Conservation (phyloP, 2,329 filamentous ascomycete genomes). For the Diplocarpon mali region DNA sequence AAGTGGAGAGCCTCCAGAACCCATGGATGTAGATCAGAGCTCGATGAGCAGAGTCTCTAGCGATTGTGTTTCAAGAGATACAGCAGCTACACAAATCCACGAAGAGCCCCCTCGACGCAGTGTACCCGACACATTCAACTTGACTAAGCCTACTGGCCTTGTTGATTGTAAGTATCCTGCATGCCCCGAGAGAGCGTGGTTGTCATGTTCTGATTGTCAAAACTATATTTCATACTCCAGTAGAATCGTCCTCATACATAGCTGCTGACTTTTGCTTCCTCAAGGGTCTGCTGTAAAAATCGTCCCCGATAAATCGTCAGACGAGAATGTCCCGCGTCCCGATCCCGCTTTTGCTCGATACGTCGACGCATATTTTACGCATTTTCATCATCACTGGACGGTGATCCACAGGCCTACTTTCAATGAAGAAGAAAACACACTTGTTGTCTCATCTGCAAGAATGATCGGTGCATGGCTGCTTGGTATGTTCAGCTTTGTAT, state of each 20-base stretch:
- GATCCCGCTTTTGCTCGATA: constrained; percentile 13
- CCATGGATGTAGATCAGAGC: background rate
- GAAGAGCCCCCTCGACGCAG: background rate
- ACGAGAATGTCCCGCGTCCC: background rate
- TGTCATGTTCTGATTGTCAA: too few relatives aligned
- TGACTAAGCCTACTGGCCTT: background rate
- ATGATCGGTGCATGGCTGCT: constrained; percentile 33
- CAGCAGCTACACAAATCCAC: background rate
- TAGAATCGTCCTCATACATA: background rate
- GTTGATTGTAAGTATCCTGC: background rate
- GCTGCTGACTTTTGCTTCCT: background rate
- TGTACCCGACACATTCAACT: background rate
- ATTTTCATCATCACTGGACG: constrained; percentile 33
- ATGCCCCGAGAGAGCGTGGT: too few relatives aligned
- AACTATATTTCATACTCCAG: background rate
- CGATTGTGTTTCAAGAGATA: background rate
- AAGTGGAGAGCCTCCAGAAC: background rate
- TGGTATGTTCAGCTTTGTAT: too few relatives aligned
- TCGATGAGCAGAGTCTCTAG: background rate
- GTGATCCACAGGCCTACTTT: constrained; percentile 31
- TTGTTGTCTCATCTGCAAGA: constrained; percentile 25
- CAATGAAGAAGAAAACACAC: constrained; percentile 24
- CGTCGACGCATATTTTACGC: constrained; percentile 29
- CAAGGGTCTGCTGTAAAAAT: background rate
- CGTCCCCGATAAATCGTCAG: background rate